Evolutionary conservation across 2,329 filamentous ascomycete genomes (phyloP).

Genomic region (Hypomyces rosellus): DNA sequence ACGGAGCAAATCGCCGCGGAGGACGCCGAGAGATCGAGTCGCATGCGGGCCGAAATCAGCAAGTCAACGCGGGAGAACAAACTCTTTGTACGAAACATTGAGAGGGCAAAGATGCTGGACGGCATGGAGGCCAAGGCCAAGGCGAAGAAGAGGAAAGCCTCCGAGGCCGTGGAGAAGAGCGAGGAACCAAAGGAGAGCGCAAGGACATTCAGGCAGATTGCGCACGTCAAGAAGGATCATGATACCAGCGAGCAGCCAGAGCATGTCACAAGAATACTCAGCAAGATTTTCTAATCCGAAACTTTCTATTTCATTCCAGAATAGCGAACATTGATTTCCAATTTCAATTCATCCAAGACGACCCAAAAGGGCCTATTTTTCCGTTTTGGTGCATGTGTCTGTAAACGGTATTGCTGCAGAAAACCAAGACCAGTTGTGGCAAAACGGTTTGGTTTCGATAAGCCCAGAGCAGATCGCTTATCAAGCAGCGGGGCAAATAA

Average conservation of each 20-base stretch:
- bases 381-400: conserved; percentile 12
- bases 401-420: neutral
- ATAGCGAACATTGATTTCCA: neutral
- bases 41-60: conserved; percentile 71
- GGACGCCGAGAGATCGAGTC: conserved; percentile 69
- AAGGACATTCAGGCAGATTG: conserved; percentile 61
- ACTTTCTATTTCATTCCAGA: neutral
- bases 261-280: conserved; percentile 53
- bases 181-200: conserved; percentile 18
- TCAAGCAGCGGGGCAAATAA: conserved; percentile 33
- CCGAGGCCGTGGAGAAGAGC: conserved; percentile 16
- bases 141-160: conserved; percentile 33
- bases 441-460: conserved; percentile 4
- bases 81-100: conserved; percentile 71
- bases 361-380: neutral
- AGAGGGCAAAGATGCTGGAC: conserved; percentile 72
- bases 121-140: conserved; percentile 58
- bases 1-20: conserved; percentile 76
- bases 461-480: conserved; percentile 22
- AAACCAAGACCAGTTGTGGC: too few species aligned
- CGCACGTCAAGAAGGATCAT: conserved; percentile 46
- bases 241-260: conserved; percentile 43
- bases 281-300: conserved; percentile 53
- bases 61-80: conserved; percentile 74
- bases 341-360: neutral